Base-by-base conservation (phyloP, 805 yeast genomes). In the Phaffomyces thermotolerans region DNA sequence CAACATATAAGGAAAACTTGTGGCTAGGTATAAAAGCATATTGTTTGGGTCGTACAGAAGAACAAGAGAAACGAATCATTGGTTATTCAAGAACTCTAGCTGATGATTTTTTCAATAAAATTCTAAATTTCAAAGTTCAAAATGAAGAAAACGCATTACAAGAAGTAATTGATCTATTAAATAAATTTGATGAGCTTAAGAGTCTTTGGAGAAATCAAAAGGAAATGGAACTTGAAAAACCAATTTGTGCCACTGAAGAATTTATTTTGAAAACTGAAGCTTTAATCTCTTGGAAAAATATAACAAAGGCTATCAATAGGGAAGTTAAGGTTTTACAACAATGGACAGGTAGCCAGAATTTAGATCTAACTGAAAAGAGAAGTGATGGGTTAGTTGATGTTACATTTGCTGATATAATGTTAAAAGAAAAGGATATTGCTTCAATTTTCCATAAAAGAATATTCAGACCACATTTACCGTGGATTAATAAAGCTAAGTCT, bases 21-120 rank as follows among this genome's bases (percentile, higher is more conserved):
- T 93, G 99, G 99, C 64, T 86, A 43, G 96, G 91, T 22, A 75
- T 93, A 17, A 71, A 86, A 40, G 90, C 98, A 1, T 86, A 84
- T 63, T 71, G 85, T 40, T 79, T 79, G 46, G 90, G 93, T 17
- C 73, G 96, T 47, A 71, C 91, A 0, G 81, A 83, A 43, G 86
- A 79, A 33, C 95, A 87, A 47, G 95, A 91, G 59, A 67, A 75
- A 37, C 75, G 79, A 52, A 72, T 86, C 12, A 74, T 87, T 4
- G 68, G 76, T n/a, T 79, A 79, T 49, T 70, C 85, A 18, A 67
- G 96, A 44, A 76, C 84, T 2, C 66, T 81, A 4, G 88, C 85
- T 3, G 95, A 88, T 60, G 78, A 73, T 12, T 67, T 87, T 0
- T 68, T 93, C 41, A 82, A 83, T 10, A 85, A 82, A 34, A 72